Conservation (phyloP, 352 stramenopile species). For the Pythium plurisporium region DNA sequence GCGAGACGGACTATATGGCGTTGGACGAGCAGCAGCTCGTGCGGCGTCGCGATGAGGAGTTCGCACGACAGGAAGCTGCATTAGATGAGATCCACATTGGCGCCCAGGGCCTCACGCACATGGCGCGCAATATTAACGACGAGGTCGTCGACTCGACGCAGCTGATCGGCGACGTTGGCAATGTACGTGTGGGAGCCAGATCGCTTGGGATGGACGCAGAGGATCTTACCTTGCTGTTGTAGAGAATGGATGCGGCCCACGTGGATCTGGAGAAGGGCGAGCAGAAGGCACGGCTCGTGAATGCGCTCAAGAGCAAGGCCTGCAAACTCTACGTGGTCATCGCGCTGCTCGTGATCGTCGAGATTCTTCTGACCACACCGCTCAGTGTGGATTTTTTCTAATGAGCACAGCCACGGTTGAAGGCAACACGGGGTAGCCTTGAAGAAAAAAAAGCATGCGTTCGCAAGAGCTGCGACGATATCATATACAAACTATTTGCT, state of each 20-base stretch:
- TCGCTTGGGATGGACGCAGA: neutral
- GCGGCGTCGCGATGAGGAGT: slow-evolving; percentile 36
- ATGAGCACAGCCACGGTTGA: no score
- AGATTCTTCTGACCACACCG: no score
- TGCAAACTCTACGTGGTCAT: no score
- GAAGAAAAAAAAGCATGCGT: no score
- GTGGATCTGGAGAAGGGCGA: no score
- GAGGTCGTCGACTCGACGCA: slow-evolving; percentile 72
- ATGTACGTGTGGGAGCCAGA: slow-evolving; percentile 30
- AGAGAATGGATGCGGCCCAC: slow-evolving; percentile 66
- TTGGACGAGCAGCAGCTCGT: slow-evolving; percentile 64
- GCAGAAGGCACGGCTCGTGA: no score
- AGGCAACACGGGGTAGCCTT: no score
- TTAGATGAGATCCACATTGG: slow-evolving; percentile 71
- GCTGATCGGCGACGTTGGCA: slow-evolving; percentile 70
- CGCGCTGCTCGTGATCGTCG: no score
- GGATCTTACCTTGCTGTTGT: neutral
- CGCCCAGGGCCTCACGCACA: slow-evolving; percentile 60
- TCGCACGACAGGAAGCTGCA: slow-evolving; percentile 49
- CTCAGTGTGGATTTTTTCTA: no score
- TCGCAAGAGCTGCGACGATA: no score
- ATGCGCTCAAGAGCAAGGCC: no score
- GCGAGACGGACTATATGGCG: neutral
- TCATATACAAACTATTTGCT: no score
- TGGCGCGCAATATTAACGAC: slow-evolving; percentile 71